Evolutionary conservation across 2,329 filamentous ascomycete genomes (phyloP), one percentile per base, ranked within the genome.

Genomic region (Thelonectria rubi): DNA sequence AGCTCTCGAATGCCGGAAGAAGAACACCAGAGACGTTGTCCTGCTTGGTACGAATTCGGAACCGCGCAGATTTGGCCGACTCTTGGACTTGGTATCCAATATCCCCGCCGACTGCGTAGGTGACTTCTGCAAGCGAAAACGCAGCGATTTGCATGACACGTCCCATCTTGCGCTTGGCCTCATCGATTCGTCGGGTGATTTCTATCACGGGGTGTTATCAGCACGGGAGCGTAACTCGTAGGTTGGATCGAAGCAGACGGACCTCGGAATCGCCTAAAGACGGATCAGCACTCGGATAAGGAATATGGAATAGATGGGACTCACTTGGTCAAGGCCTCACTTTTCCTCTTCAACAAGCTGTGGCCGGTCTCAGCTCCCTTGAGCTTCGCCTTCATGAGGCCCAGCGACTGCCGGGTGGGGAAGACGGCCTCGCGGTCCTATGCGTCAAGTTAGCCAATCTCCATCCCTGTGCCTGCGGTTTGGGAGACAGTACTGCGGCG

Each of bases 161-260:
- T 60, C 95, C 95, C 94, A 99, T 99, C 83, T 99, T 99, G 72
- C 94, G 91, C 81, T 99, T 99, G 43, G 95, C 95, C 79, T 99
- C 95, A 81, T 99, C 94, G 79, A 99, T 99, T 74, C 95, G 91
- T 77, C 89, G 88, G 51, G 95, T 97, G 74, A 99, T 99, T 74
- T 99, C 95, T 92, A 76, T 68, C 18, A 37, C 12, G 42, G 20
- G 17, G 40, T 11, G n/a, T 20, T 32, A 58, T 72, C 37, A 70
- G 55, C 50, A 63, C 45, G 50, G 53, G 40, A 56, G 50, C 18
- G 68, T 71, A 37, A 47, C 24, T 30, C 45, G 20, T 12, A 8
- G 15, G 20, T 26, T 8, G 10, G 37, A 55, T 54, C 17, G 30
- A 48, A 52, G 32, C 17, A 43, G 50, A 56, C 74, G 45, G 65